A percentile compares a stretch with the other conserved stretches of the same genome.
Evolutionary conservation across 306 rosid species (phyloP).

Genomic region (Canavalia ensiformis): DNA sequence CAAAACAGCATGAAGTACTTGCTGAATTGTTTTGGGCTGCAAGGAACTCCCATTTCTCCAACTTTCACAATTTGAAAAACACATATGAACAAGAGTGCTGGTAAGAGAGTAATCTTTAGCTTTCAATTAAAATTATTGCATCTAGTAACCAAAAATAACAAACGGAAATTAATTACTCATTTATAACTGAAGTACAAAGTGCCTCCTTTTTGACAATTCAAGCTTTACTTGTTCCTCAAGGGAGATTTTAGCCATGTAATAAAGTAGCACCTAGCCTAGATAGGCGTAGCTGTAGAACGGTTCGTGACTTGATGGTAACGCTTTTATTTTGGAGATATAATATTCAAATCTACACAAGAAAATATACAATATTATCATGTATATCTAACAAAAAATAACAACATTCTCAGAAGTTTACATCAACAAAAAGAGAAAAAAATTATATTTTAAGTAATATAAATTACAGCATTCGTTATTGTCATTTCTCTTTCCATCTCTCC

Average conservation of each 20-base stretch:
- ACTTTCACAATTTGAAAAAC: conserved; percentile 44
- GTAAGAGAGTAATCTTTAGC: neutral
- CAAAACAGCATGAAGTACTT: conserved; percentile 55
- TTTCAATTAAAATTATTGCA: conserved; percentile 35
- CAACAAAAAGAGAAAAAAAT: neutral
- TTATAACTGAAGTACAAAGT: conserved; percentile 37
- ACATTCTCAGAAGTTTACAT: neutral
- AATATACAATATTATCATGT: conserved; percentile 11
- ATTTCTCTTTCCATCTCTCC: too few relatives aligned
- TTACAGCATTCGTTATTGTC: neutral
- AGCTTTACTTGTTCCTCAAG: conserved; percentile 46
- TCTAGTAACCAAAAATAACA: conserved; percentile 1
- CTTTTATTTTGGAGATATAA: conserved; percentile 22
- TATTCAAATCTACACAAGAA: neutral
- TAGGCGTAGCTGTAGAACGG: conserved; percentile 40
- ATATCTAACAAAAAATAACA: conserved; percentile 39
- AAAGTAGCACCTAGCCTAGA: conserved; percentile 4
- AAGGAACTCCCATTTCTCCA: conserved; percentile 71
- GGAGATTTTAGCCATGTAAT: conserved; percentile 33
- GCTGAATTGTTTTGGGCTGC: conserved; percentile 64
- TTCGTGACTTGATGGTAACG: conserved; percentile 35
- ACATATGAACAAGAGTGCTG: conserved; percentile 23
- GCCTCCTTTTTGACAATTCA: conserved; percentile 36
- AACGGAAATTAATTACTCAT: conserved; percentile 39
- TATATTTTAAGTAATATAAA: neutral